Evolutionary conservation across 1,139 yeast species (phyloP).

Genomic region (Scheffersomyces quercinus): DNA sequence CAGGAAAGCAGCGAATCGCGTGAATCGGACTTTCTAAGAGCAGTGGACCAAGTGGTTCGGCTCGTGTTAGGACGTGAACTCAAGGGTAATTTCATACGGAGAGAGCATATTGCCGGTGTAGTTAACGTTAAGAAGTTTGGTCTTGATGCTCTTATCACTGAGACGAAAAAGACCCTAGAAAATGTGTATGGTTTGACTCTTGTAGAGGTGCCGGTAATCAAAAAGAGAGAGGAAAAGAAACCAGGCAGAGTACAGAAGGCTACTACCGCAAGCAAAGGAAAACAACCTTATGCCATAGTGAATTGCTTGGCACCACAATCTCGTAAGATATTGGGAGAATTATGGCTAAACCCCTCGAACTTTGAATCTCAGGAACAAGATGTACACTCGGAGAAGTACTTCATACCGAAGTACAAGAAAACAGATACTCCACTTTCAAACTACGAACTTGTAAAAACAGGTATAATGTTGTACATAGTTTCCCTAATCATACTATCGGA

Average conservation of each 20-base stretch:
- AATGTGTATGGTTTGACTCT: constrained; percentile 34
- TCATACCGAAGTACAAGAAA: constrained; percentile 17
- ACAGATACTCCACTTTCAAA: constrained; percentile 19
- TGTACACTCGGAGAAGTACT: constrained; percentile 14
- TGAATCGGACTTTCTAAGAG: constrained; percentile 8
- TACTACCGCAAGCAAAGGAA: constrained; percentile 8
- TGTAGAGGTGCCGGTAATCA: constrained; percentile 17
- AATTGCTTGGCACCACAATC: constrained; percentile 22
- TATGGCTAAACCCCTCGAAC: constrained; percentile 14
- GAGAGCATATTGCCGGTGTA: constrained; percentile 26
- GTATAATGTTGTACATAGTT: constrained; percentile 28
- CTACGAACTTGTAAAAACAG: constrained; percentile 31
- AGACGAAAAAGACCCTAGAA: constrained; percentile 21
- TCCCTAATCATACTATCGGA: constrained; percentile 33
- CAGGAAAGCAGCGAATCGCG: neutral
- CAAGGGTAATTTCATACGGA: constrained; percentile 24
- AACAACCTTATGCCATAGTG: constrained; percentile 19
- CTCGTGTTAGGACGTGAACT: constrained; percentile 25
- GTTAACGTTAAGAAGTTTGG: constrained; percentile 14
- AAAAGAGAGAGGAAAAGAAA: constrained; percentile 6
- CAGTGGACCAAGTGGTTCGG: constrained; percentile 22
- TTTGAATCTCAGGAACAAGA: constrained; percentile 6
- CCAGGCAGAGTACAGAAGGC: constrained; percentile 7
- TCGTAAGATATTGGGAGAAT: constrained; percentile 16
- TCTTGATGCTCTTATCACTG: constrained; percentile 18